phyloP scores from a whole-genome alignment of 1,284 basidiomycete species.

The Sparassis latifolia region DNA sequence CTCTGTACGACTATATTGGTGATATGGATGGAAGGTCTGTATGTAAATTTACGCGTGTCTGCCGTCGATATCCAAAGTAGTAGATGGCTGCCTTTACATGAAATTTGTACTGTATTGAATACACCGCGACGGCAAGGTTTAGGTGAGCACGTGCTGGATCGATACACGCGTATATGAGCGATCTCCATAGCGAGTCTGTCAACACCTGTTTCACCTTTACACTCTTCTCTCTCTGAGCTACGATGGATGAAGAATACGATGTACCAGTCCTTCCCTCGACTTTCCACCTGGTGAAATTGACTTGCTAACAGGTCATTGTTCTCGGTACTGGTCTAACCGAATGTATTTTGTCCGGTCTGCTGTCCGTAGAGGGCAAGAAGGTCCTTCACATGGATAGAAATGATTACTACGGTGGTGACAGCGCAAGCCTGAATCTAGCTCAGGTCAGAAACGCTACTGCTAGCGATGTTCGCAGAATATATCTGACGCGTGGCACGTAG shows the following conservation, averaged over 20 bases:
- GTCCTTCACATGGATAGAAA: slow-evolving; percentile 99
- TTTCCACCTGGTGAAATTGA: too few relatives aligned
- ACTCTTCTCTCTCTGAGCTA: slow-evolving; percentile 11
- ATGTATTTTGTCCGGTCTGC: slow-evolving; percentile 93
- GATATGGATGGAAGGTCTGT: too few relatives aligned
- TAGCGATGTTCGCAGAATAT: background rate
- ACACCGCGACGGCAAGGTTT: too few relatives aligned
- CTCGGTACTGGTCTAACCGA: slow-evolving; percentile 96
- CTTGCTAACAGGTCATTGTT: slow-evolving; percentile 69
- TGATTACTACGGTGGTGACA: slow-evolving; percentile 98
- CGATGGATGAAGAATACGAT: slow-evolving; percentile 89
- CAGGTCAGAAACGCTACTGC: slow-evolving; percentile 54
- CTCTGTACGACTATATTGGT: too few relatives aligned
- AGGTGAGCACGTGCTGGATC: slow-evolving; percentile 1
- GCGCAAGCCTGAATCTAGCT: slow-evolving; percentile 94
- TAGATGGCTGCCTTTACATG: too few relatives aligned
- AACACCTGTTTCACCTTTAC: background rate
- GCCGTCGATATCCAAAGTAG: too few relatives aligned
- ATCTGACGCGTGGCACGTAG: slow-evolving; percentile 34
- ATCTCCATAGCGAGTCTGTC: slow-evolving; percentile 9
- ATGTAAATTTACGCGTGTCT: too few relatives aligned
- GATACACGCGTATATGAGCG: slow-evolving; percentile 1
- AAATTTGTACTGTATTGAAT: too few relatives aligned
- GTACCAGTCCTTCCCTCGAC: slow-evolving; percentile 32
- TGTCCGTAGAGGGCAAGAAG: slow-evolving; percentile 99